These are phyloP conservation scores for Fusarium devonianum DNA, from an alignment of 2,329 filamentous ascomycete species.

Conservation along the genomic window DNA sequence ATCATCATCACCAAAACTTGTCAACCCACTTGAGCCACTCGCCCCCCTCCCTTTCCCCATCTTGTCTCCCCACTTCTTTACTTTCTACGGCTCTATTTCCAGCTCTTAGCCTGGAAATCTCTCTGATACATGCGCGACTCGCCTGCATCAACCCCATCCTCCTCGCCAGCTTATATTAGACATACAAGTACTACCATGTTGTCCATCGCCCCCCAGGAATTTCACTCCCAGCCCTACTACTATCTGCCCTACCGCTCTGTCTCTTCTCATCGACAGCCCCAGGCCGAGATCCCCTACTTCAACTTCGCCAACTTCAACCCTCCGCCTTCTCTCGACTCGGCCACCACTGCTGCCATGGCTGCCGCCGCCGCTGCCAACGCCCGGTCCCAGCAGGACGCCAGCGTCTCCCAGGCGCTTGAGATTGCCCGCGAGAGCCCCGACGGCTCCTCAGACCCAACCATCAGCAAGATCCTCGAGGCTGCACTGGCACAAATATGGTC, in stretches of 20 bases:
- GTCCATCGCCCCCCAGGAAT: constrained; percentile 41
- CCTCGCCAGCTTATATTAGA: constrained; percentile 41
- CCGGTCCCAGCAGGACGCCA: constrained; percentile 44
- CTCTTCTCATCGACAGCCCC: constrained; percentile 33
- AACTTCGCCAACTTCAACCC: constrained; percentile 28
- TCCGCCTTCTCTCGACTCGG: constrained; percentile 22
- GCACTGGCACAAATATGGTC: constrained; percentile 71
- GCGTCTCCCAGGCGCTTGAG: constrained; percentile 73
- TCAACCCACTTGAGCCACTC: constrained; percentile 31
- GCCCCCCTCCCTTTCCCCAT: constrained; percentile 29
- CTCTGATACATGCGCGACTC: constrained; percentile 43
- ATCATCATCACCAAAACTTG: constrained; percentile 32
- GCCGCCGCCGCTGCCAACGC: constrained; percentile 26
- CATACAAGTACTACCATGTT: constrained; percentile 43
- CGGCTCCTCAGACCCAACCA: constrained; percentile 66
- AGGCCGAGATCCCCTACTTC: constrained; percentile 33
- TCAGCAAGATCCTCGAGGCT: constrained; percentile 70
- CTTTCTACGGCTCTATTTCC: constrained; percentile 39
- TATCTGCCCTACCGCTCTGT: constrained; percentile 29
- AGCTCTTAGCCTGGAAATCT: constrained; percentile 41
- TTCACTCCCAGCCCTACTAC: constrained; percentile 38
- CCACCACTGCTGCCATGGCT: constrained; percentile 31
- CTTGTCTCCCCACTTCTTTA: constrained; percentile 36
- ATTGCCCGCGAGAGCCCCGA: constrained; percentile 77
- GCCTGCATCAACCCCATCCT: constrained; percentile 41